These are phyloP conservation scores for Collybiopsis confluens DNA, from an alignment of 768 basidiomycete species.

Conservation along the genomic window DNA sequence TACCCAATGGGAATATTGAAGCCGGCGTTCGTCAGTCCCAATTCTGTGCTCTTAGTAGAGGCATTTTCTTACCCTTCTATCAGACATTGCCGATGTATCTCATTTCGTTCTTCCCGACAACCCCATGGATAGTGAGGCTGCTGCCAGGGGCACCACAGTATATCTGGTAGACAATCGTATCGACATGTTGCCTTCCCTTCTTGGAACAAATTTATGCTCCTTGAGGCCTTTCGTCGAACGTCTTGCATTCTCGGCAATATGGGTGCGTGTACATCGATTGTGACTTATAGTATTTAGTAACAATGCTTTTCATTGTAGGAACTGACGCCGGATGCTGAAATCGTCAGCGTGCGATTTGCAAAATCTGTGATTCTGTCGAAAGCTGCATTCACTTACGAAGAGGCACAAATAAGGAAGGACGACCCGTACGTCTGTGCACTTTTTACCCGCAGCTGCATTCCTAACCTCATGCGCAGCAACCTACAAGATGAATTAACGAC, in stretches of 20 bases:
- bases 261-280: slow-evolving; percentile 53
- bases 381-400: slow-evolving; percentile 94
- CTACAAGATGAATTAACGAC: slow-evolving; percentile 77
- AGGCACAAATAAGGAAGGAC: slow-evolving; percentile 92
- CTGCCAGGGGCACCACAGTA: slow-evolving; percentile 93
- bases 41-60: not conserved
- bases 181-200: slow-evolving; percentile 91
- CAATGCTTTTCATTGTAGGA: slow-evolving; percentile 56
- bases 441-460: not conserved
- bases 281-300: slow-evolving; percentile 4
- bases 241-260: slow-evolving; percentile 91
- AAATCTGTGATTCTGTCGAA: slow-evolving; percentile 98
- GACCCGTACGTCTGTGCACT: slow-evolving; percentile 58
- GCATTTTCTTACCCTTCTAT: not conserved
- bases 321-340: slow-evolving; percentile 82
- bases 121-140: slow-evolving; percentile 94
- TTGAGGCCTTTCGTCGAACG: slow-evolving; percentile 90
- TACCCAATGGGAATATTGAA: slow-evolving; percentile 93
- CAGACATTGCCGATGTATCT: slow-evolving; percentile 98
- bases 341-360: slow-evolving; percentile 85
- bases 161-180: slow-evolving; percentile 98
- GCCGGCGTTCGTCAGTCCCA: slow-evolving; percentile 89
- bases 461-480: slow-evolving; percentile 39
- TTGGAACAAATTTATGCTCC: slow-evolving; percentile 96
- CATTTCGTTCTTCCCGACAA: slow-evolving; percentile 92